Conservation (phyloP, 768 basidiomycete species). For the Pisolithus orientalis region DNA sequence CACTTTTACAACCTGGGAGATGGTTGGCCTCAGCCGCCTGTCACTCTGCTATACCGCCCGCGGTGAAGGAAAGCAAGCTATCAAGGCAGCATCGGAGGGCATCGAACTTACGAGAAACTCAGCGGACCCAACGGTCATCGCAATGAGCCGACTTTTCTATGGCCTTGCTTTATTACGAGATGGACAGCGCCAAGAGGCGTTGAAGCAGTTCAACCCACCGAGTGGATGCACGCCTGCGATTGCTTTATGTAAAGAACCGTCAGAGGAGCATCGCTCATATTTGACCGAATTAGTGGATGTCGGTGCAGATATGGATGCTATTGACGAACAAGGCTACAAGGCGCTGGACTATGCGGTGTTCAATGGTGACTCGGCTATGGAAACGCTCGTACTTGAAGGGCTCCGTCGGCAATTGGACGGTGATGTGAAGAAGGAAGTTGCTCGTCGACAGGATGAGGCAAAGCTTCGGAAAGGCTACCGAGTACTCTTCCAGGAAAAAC, state of each 20-base stretch:
- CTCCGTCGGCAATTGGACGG: neutral
- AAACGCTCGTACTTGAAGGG: neutral
- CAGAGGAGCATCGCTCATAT: neutral
- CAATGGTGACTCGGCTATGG: neutral
- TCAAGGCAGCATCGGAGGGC: neutral
- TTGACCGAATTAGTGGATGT: neutral
- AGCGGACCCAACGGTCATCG: neutral
- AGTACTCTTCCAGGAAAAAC: neutral
- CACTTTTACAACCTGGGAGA: neutral
- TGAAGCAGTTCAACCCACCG: neutral
- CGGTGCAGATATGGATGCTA: neutral
- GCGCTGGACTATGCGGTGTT: neutral
- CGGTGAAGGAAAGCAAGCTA: neutral
- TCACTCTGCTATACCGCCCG: neutral
- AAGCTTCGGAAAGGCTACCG: neutral
- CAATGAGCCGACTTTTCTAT: neutral
- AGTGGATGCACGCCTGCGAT: neutral
- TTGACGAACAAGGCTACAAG: neutral
- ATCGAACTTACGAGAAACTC: neutral
- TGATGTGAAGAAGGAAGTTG: neutral
- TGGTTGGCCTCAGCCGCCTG: neutral
- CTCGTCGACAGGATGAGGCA: neutral
- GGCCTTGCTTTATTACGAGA: neutral
- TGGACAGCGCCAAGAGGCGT: neutral
- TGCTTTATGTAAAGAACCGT: neutral